Evolutionary conservation across 164 flowering plant genomes (phyloP).

Genomic region (Buxus sempervirens): DNA sequence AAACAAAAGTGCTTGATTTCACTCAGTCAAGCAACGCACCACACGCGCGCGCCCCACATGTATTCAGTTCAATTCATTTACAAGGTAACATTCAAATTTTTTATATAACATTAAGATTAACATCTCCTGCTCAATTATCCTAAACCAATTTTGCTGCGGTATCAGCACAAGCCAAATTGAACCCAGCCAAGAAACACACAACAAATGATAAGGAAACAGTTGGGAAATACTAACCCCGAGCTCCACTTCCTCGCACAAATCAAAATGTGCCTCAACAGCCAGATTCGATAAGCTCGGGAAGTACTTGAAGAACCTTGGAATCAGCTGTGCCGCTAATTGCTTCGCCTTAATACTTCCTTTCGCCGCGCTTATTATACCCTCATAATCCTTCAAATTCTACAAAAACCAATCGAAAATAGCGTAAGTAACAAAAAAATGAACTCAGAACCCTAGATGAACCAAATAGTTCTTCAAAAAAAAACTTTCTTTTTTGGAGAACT

Average conservation of each 20-base stretch:
- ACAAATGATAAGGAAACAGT: not conserved
- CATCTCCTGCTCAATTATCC: no score
- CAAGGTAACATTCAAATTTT: no score
- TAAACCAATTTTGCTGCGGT: no score
- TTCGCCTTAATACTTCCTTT: conserved; percentile 73
- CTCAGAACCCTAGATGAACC: conserved; percentile 16
- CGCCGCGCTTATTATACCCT: conserved; percentile 73
- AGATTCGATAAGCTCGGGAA: conserved; percentile 56
- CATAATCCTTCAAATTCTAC: conserved; percentile 78
- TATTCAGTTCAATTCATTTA: no score
- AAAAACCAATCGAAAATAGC: not conserved
- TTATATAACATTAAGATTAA: no score
- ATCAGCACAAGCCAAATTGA: no score
- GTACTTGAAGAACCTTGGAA: conserved; percentile 88
- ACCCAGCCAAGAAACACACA: no score
- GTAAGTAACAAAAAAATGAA: not conserved
- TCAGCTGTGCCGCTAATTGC: conserved; percentile 90
- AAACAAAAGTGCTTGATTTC: no score
- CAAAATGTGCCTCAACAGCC: conserved; percentile 65
- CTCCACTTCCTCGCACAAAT: conserved; percentile 87
- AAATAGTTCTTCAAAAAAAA: not conserved
- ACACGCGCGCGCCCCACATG: no score
- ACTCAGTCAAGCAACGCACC: no score
- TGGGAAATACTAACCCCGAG: conserved; percentile 59
- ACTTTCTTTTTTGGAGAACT: no score